Conservation (phyloP, 2,329 filamentous ascomycete genomes). For the Microsporum canis region DNA sequence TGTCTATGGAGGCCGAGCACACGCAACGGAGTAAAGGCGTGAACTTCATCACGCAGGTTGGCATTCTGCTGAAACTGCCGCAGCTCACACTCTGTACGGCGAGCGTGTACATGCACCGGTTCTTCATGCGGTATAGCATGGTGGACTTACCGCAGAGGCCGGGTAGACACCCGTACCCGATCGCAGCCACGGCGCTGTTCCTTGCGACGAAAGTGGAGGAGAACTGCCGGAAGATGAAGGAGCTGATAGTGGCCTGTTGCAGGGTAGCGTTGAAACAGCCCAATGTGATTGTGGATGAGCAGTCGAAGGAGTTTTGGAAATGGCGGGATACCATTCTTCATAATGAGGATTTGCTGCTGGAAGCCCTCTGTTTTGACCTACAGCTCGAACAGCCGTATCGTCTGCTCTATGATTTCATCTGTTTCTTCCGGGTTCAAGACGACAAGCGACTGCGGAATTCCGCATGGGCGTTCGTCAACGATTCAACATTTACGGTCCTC, state of each 20-base stretch:
- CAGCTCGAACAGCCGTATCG: slow-evolving; percentile 82
- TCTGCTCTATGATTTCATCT: slow-evolving; percentile 68
- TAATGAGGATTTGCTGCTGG: slow-evolving; percentile 85
- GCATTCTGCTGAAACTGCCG: slow-evolving; percentile 81
- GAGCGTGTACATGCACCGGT: slow-evolving; percentile 88
- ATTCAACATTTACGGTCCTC: slow-evolving; percentile 71
- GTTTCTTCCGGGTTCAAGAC: slow-evolving; percentile 60
- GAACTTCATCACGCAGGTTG: slow-evolving; percentile 92
- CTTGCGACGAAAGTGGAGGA: slow-evolving; percentile 96
- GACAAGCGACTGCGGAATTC: slow-evolving; percentile 74
- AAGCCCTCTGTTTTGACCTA: slow-evolving; percentile 85
- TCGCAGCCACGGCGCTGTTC: slow-evolving; percentile 83
- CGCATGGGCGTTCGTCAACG: slow-evolving; percentile 89
- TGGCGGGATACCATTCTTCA: slow-evolving; percentile 91
- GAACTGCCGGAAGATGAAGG: slow-evolving; percentile 89
- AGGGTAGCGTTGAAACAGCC: slow-evolving; percentile 92
- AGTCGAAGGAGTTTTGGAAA: slow-evolving; percentile 96
- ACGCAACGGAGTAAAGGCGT: slow-evolving; percentile 77
- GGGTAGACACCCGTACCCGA: slow-evolving; percentile 84
- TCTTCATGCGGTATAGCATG: slow-evolving; percentile 83
- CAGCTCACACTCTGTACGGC: slow-evolving; percentile 88
- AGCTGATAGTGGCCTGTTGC: slow-evolving; percentile 85
- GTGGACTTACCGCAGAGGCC: slow-evolving; percentile 54
- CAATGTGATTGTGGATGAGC: slow-evolving; percentile 82
- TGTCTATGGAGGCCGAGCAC: slow-evolving; percentile 65